Evolutionary conservation across 2,329 filamentous ascomycete species (phyloP).

Genomic region (Epichloe gansuensis): DNA sequence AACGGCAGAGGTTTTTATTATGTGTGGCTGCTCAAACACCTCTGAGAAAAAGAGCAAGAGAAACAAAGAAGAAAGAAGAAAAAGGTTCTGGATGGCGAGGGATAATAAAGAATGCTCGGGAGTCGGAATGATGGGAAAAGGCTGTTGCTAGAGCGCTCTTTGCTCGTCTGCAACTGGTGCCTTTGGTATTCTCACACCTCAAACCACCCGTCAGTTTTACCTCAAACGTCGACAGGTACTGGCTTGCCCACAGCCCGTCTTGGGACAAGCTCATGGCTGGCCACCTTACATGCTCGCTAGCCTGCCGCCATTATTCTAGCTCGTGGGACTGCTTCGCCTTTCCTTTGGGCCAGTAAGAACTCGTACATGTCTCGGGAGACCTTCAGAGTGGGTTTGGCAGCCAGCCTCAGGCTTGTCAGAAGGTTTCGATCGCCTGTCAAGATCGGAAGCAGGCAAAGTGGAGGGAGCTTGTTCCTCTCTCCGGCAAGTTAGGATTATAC

Average conservation of each 20-base stretch:
- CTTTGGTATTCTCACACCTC: slow-evolving; percentile 6
- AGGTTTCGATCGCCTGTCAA: slow-evolving; percentile 8
- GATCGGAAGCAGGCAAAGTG: slow-evolving; percentile 5
- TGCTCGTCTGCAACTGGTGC: not conserved
- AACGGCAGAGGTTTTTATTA: not conserved
- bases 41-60: not conserved
- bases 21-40: not conserved
- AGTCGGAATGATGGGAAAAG: slow-evolving; percentile 4
- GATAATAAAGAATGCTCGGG: slow-evolving; percentile 7
- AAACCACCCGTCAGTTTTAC: slow-evolving; percentile 1
- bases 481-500: slow-evolving; percentile 1
- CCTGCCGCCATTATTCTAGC: slow-evolving; percentile 7
- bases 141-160: slow-evolving; percentile 1
- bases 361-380: slow-evolving; percentile 17
- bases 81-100: slow-evolving; percentile 3
- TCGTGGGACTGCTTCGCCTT: slow-evolving; percentile 4
- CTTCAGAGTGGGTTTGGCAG: slow-evolving; percentile 9
- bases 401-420: slow-evolving; percentile 4
- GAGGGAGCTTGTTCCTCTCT: not conserved
- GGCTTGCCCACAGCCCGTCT: slow-evolving; percentile 7
- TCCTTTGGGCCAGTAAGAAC: slow-evolving; percentile 7
- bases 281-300: slow-evolving; percentile 1
- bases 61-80: not conserved
- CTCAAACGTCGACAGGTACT: slow-evolving; percentile 6
- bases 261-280: slow-evolving; percentile 10